Conservation (phyloP, 2,329 filamentous ascomycete species). For the Orbilia brochopaga region DNA sequence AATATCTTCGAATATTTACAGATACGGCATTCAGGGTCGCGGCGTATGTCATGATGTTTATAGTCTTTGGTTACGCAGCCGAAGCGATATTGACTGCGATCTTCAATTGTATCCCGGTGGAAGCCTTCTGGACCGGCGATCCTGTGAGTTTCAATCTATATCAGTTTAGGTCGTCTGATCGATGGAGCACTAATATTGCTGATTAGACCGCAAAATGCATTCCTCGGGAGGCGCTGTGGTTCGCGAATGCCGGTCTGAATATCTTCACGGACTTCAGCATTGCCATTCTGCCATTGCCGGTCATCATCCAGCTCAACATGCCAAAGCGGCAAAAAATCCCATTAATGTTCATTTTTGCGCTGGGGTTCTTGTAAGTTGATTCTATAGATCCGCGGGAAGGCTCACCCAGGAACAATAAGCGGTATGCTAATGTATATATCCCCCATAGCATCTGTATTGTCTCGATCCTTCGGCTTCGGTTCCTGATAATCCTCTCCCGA, state of each 20-base stretch:
- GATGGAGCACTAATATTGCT: too few species aligned
- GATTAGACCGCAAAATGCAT: conserved; percentile 53
- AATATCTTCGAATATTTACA: conserved; percentile 55
- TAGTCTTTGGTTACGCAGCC: conserved; percentile 53
- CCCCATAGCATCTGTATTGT: conserved; percentile 34
- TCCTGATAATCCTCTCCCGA: conserved; percentile 40
- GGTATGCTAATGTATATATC: neutral
- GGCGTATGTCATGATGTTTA: conserved; percentile 53
- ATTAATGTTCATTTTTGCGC: conserved; percentile 60
- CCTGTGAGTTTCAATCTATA: conserved; percentile 20
- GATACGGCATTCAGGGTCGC: conserved; percentile 51
- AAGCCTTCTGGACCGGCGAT: conserved; percentile 54
- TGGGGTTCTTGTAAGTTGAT: conserved; percentile 59
- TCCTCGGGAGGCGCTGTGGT: conserved; percentile 55
- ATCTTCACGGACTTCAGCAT: conserved; percentile 55
- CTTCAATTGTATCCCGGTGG: conserved; percentile 55
- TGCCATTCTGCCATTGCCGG: conserved; percentile 58
- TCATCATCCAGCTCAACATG: conserved; percentile 61
- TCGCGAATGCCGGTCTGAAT: conserved; percentile 54
- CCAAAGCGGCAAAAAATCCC: conserved; percentile 60
- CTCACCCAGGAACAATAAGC: conserved; percentile 4
- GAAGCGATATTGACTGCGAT: conserved; percentile 54
- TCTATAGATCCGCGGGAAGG: neutral
- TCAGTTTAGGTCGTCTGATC: neutral
- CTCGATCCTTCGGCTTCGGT: conserved; percentile 39